A percentile compares a stretch with the other conserved stretches of the same genome.
Evolutionary conservation across 2,329 filamentous ascomycete genomes (phyloP).

Genomic region (Zymoseptoria passerinii): DNA sequence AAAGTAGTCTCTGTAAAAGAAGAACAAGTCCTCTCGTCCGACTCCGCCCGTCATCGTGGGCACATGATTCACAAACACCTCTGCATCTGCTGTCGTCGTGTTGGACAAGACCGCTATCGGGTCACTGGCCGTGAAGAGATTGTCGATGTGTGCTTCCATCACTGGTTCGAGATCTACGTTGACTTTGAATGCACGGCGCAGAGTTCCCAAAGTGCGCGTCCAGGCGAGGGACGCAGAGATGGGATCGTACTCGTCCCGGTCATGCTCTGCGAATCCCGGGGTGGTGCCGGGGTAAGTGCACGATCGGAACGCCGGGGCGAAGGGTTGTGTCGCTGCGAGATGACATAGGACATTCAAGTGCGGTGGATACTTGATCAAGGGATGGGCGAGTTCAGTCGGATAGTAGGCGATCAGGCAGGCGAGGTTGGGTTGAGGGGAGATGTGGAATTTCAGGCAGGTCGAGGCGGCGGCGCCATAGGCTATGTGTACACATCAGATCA

Average conservation of each 20-base stretch:
- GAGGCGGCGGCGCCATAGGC: constrained; percentile 37
- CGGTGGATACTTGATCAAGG: constrained; percentile 32
- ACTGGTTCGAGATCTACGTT: constrained; percentile 26
- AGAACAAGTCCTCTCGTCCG: constrained; percentile 34
- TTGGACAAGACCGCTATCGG: constrained; percentile 24
- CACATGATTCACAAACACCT: constrained; percentile 30
- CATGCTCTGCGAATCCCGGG: constrained; percentile 37
- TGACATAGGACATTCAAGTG: constrained; percentile 34
- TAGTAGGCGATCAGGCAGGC: constrained; percentile 38
- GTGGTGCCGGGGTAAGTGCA: constrained; percentile 34
- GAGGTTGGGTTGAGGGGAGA: constrained; percentile 35
- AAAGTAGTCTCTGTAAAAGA: constrained; percentile 52
- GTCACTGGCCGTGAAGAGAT: constrained; percentile 20
- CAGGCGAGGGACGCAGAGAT: constrained; percentile 36
- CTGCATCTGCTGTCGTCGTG: constrained; percentile 16
- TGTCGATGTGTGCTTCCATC: constrained; percentile 28
- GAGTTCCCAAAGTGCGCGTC: constrained; percentile 33
- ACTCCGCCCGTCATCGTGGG: constrained; percentile 40
- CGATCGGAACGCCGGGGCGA: constrained; percentile 32
- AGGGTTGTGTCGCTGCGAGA: constrained; percentile 31
- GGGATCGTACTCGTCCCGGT: constrained; percentile 32
- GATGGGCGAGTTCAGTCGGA: constrained; percentile 31
- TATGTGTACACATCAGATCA: no score
- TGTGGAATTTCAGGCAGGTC: constrained; percentile 32
- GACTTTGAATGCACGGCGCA: constrained; percentile 28